Percentiles rank a stretch among this genome's conserved stretches.
Conservation (phyloP, 2,329 filamentous ascomycete species). For the Amauroascus niger region DNA sequence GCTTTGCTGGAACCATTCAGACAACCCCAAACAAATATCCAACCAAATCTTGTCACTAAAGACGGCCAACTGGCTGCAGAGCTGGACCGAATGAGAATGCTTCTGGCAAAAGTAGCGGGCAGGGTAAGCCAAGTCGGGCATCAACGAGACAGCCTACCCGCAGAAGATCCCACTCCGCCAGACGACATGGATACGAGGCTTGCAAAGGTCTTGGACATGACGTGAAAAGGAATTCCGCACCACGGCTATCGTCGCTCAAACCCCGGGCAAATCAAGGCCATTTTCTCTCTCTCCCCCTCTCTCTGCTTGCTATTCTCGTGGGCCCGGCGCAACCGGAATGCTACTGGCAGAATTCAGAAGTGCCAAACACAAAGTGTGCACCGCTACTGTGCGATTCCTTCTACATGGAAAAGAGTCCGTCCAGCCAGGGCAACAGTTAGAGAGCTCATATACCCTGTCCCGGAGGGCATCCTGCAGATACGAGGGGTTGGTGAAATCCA, state of each 20-base stretch:
- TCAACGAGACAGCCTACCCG: not conserved
- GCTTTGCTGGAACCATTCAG: slow-evolving; percentile 42
- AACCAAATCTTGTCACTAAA: slow-evolving; percentile 46
- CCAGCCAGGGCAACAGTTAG: not conserved
- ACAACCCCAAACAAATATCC: slow-evolving; percentile 42
- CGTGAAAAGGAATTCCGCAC: slow-evolving; percentile 17
- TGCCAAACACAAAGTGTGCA: not conserved
- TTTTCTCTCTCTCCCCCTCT: not conserved
- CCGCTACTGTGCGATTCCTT: not conserved
- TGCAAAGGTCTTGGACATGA: slow-evolving; percentile 32
- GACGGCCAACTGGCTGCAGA: slow-evolving; percentile 44
- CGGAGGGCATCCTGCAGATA: not conserved
- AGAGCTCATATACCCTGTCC: not conserved
- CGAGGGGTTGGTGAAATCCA: not conserved
- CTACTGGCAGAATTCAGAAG: not conserved
- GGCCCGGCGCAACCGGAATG: not conserved
- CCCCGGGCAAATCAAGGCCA: not conserved
- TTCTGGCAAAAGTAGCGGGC: slow-evolving; percentile 37
- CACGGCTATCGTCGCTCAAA: not conserved
- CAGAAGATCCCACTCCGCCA: slow-evolving; percentile 8
- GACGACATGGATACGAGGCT: slow-evolving; percentile 25
- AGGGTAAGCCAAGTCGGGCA: slow-evolving; percentile 28
- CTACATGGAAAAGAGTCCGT: not conserved
- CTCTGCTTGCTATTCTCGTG: not conserved
- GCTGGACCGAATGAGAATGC: slow-evolving; percentile 41